Base-by-base conservation (phyloP, 345 rosid genomes). In the Dovyalis caffra region DNA sequence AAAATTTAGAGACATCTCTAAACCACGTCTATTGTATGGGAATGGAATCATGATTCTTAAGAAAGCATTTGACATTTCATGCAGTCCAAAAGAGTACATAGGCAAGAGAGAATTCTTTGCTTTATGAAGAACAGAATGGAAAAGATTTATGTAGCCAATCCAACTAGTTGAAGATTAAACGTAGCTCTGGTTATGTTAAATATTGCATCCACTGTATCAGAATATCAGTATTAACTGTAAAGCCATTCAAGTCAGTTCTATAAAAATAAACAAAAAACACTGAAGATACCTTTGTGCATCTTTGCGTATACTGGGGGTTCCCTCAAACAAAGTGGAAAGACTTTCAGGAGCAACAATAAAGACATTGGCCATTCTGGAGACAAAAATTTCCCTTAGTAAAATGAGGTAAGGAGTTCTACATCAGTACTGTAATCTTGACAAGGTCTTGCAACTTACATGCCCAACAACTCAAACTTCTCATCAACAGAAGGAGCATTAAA, bases 341-440 rank as follows among this genome's bases (percentile, higher is more conserved):
- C 99, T 95, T 81, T 95, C 98, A 60, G 99, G 97, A 72, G 99
- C 98, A 60, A 95, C 97, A 57, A 95, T 90, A 73, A 95, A 95
- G 37, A 88, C 99, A 74, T 95, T 95, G 72, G 99, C 97, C 91
- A 88, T 78, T 76, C 98, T 93, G 89, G 75, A 86, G 35, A 81
- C 31, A 66, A 82, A 21, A 73, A 72, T 49, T 38, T 60, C 51
- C 57, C 10, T 68, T 66, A 62, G 73, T 61, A 4, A 25, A 43
- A n/a, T 1, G 38, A 58, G 21, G 25, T 64, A 56, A 26, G 15
- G 5, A 4, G 38, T 47, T 15, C 70, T 25, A 69, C 23, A 78
- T 18, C 15, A 20, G n/a, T 20, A 28, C 33, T 34, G 57, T 68
- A 34, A 69, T 47, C 28, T 20, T 61, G 47, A 33, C 20, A 34